Evolutionary conservation across 306 rosid genomes (phyloP).

Genomic region (Begonia loranthoides): DNA sequence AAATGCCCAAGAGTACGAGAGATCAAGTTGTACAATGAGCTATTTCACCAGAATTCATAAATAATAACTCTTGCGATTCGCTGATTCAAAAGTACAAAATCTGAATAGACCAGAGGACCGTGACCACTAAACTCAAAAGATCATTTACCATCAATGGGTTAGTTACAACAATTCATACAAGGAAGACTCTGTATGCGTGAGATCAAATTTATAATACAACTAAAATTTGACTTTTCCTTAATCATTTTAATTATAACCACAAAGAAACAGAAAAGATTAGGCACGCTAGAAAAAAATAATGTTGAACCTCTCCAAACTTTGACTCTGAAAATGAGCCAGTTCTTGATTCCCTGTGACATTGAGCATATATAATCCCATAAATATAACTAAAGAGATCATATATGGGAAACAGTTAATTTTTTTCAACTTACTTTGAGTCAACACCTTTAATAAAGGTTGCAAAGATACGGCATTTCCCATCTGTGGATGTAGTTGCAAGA

Average conservation of each 20-base stretch:
- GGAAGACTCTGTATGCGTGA: no score
- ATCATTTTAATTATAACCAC: neutral
- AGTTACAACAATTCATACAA: no score
- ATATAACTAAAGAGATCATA: slow-evolving; percentile 3
- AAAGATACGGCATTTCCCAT: slow-evolving; percentile 87
- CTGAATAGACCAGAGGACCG: neutral
- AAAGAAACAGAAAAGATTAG: neutral
- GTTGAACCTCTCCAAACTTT: slow-evolving; percentile 88
- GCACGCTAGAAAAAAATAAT: neutral
- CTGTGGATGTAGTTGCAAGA: slow-evolving; percentile 91
- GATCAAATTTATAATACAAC: no score
- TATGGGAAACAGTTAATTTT: slow-evolving; percentile 2
- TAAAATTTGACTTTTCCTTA: neutral
- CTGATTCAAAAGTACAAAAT: slow-evolving; percentile 1
- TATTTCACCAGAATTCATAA: slow-evolving; percentile 34
- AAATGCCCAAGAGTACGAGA: slow-evolving; percentile 80
- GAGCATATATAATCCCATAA: slow-evolving; percentile 15
- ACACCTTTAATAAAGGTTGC: slow-evolving; percentile 87
- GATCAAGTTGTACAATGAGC: slow-evolving; percentile 90
- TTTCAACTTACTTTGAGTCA: slow-evolving; percentile 64
- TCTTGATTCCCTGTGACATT: slow-evolving; percentile 68
- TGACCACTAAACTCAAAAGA: no score
- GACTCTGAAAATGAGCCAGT: slow-evolving; percentile 53
- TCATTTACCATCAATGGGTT: no score
- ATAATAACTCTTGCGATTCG: neutral